Conservation (phyloP, 108 stramenopile genomes). For the Nitzschia palea region DNA sequence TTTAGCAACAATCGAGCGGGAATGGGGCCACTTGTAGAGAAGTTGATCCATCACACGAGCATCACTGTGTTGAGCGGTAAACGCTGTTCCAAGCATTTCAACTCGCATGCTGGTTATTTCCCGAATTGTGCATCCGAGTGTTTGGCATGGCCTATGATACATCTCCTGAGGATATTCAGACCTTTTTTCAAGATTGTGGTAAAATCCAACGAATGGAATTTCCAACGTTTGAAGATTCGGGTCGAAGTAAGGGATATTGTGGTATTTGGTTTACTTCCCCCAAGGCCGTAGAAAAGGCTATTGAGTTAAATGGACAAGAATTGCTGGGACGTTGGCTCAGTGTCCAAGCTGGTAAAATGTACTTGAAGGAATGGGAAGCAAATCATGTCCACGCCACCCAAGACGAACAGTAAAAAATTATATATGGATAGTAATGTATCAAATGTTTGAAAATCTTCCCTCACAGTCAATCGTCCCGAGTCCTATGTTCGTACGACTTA, state of each 20-base stretch:
- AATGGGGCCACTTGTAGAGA: constrained; percentile 94
- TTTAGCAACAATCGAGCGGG: constrained; percentile 73
- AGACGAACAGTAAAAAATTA: no score
- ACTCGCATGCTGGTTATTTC: constrained; percentile 87
- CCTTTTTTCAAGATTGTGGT: constrained; percentile 59
- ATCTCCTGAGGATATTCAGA: constrained; percentile 59
- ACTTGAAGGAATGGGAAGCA: constrained; percentile 61
- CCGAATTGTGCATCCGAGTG: constrained; percentile 62
- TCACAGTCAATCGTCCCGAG: no score
- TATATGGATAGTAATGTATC: no score
- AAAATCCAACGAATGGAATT: constrained; percentile 62
- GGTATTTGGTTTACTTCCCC: constrained; percentile 68
- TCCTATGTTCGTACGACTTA: no score
- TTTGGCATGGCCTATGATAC: constrained; percentile 83
- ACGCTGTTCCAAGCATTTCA: constrained; percentile 87
- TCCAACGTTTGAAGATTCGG: constrained; percentile 76
- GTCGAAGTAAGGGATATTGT: constrained; percentile 77
- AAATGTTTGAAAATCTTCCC: no score
- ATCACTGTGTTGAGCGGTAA: constrained; percentile 90
- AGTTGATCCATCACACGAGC: constrained; percentile 89
- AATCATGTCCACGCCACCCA: neutral
- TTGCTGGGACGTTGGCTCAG: constrained; percentile 65
- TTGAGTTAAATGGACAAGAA: constrained; percentile 54
- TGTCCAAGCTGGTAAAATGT: constrained; percentile 76
- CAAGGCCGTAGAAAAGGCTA: constrained; percentile 65